phyloP scores from a whole-genome alignment of 768 basidiomycete genomes.

The Pulveroboletus frians region DNA sequence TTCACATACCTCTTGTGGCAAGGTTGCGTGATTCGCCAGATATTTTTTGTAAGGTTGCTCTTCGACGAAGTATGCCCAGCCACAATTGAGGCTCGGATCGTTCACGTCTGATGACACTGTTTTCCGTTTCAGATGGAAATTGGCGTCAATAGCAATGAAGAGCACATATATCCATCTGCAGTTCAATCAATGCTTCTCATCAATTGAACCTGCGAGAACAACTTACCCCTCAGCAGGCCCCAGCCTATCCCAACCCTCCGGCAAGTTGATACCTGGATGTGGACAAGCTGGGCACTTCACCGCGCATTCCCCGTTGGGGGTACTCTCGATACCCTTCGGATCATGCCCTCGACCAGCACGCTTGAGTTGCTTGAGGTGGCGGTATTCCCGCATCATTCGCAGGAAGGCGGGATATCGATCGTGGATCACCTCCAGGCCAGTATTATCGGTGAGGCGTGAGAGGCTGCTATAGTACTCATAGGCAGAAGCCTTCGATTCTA shows the following conservation, averaged over 20 bases:
- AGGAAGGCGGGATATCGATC: background rate
- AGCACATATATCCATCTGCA: slow-evolving; percentile 18
- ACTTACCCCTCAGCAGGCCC: no score
- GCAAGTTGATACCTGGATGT: slow-evolving; percentile 3
- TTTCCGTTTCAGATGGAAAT: slow-evolving; percentile 25
- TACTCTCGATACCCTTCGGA: background rate
- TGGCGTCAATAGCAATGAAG: slow-evolving; percentile 26
- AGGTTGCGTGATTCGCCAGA: background rate
- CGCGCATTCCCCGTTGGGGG: background rate
- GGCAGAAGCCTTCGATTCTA: background rate
- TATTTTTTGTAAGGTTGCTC: slow-evolving; percentile 15
- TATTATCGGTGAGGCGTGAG: no score
- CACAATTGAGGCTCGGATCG: slow-evolving; percentile 20
- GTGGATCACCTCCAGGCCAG: no score
- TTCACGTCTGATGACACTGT: slow-evolving; percentile 2
- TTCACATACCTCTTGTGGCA: slow-evolving; percentile 15
- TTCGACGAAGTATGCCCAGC: slow-evolving; percentile 27
- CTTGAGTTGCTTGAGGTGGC: slow-evolving; percentile 5
- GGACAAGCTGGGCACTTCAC: slow-evolving; percentile 4
- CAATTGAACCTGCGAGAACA: no score
- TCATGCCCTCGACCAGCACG: background rate
- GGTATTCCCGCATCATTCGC: background rate
- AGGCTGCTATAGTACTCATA: background rate
- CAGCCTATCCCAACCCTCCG: background rate
- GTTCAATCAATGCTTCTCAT: no score